phyloP scores from a whole-genome alignment of 768 basidiomycete genomes.

The Boletus rufocinnamomeus region DNA sequence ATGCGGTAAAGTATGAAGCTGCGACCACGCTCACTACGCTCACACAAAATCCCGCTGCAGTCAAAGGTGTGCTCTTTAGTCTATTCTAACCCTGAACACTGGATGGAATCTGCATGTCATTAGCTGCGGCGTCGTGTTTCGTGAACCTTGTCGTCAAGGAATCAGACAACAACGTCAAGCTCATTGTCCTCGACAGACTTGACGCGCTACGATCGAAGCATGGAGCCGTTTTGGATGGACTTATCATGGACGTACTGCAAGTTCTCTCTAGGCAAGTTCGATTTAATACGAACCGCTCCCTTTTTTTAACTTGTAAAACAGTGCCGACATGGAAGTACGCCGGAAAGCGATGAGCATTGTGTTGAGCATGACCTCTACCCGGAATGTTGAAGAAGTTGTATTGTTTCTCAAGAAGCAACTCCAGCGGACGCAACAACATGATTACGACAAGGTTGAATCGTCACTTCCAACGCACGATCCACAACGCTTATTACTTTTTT shows the following conservation, averaged over 20 bases:
- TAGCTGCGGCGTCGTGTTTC: constrained; percentile 87
- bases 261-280: constrained; percentile 70
- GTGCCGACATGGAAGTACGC: constrained; percentile 95
- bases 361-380: constrained; percentile 87
- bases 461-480: neutral
- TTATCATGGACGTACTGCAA: constrained; percentile 96
- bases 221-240: constrained; percentile 82
- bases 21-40: constrained; percentile 92
- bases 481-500: neutral
- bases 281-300: neutral
- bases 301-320: constrained; percentile 30
- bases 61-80: constrained; percentile 67
- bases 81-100: neutral
- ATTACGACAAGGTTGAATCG: constrained; percentile 79
- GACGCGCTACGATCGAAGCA: constrained; percentile 81
- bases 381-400: constrained; percentile 97
- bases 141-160: constrained; percentile 92
- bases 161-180: constrained; percentile 98
- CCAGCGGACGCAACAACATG: constrained; percentile 87
- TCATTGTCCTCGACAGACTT: constrained; percentile 93
- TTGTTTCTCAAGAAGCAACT: constrained; percentile 97
- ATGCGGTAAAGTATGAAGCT: constrained; percentile 97
- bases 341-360: constrained; percentile 89
- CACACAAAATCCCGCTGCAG: constrained; percentile 93
- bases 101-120: constrained; percentile 3